A percentile compares a stretch with the other conserved stretches of the same genome.
Conservation (phyloP, 768 basidiomycete genomes). For the Rhizopogon roseolus region DNA sequence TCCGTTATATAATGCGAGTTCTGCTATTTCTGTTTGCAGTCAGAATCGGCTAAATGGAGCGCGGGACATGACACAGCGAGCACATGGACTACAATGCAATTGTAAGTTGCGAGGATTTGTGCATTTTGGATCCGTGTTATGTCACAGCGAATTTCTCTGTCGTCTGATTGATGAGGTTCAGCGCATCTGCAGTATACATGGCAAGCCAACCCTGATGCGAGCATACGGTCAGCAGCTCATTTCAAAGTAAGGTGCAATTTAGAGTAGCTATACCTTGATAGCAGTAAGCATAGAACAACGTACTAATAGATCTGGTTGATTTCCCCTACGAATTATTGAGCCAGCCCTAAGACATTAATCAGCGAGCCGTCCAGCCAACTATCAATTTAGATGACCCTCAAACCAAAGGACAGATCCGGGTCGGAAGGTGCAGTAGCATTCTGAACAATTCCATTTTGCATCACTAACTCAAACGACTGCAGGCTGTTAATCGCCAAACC, state of each 20-base stretch:
- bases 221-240: not conserved
- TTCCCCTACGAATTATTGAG: slow-evolving; percentile 45
- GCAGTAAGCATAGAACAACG: slow-evolving; percentile 30
- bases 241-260: slow-evolving; percentile 45
- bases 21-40: slow-evolving; percentile 12
- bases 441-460: slow-evolving; percentile 41
- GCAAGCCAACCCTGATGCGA: slow-evolving; percentile 2
- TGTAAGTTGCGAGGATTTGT: slow-evolving; percentile 40
- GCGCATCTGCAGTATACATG: slow-evolving; percentile 1
- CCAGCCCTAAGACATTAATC: slow-evolving; percentile 37
- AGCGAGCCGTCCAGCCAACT: not conserved
- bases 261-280: slow-evolving; percentile 50
- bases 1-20: slow-evolving; percentile 52
- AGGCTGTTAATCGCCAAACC: slow-evolving; percentile 52
- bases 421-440: slow-evolving; percentile 25
- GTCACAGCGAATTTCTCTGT: slow-evolving; percentile 3
- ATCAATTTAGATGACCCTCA: slow-evolving; percentile 25
- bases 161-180: not conserved
- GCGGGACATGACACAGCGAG: slow-evolving; percentile 39
- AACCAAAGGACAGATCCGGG: slow-evolving; percentile 33
- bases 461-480: slow-evolving; percentile 48
- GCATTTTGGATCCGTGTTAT: slow-evolving; percentile 5
- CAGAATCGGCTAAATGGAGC: not conserved
- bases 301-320: not conserved
- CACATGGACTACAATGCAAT: slow-evolving; percentile 20